Percentiles rank a stretch among this genome's conserved stretches.
These are phyloP conservation scores for Mortierella antarctica DNA, from an alignment of 192 early-diverging fungal species.

Conservation along the genomic window DNA sequence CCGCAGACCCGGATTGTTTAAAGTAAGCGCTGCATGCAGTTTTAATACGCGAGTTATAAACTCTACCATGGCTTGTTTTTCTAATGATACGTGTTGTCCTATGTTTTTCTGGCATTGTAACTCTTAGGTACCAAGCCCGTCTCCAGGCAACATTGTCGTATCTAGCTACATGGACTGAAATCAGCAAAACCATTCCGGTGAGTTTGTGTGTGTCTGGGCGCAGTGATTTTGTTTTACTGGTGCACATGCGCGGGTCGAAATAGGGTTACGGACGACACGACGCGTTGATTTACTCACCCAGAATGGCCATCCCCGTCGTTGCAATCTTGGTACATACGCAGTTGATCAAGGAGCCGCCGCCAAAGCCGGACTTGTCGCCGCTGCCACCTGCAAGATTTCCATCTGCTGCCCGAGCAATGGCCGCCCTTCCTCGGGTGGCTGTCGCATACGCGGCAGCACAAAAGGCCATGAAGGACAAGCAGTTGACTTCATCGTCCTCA, in stretches of 20 bases:
- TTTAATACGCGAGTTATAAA: neutral
- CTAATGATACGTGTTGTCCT: no score
- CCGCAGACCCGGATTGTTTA: slow-evolving; percentile 27
- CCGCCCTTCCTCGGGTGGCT: slow-evolving; percentile 32
- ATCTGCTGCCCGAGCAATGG: slow-evolving; percentile 44
- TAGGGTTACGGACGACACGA: neutral
- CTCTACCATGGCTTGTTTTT: neutral
- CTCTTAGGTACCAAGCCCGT: slow-evolving; percentile 34
- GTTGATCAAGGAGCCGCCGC: slow-evolving; percentile 40
- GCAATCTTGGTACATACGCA: neutral
- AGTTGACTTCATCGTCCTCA: neutral
- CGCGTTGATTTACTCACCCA: neutral
- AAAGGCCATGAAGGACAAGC: slow-evolving; percentile 12
- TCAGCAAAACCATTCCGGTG: slow-evolving; percentile 39
- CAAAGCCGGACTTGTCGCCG: slow-evolving; percentile 46
- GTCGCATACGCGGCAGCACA: slow-evolving; percentile 43
- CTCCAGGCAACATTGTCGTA: slow-evolving; percentile 42
- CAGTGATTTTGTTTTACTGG: no score
- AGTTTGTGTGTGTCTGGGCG: neutral
- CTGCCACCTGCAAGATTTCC: slow-evolving; percentile 47
- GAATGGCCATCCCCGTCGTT: neutral
- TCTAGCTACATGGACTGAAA: slow-evolving; percentile 49
- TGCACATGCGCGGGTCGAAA: neutral
- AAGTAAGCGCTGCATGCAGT: slow-evolving; percentile 15
- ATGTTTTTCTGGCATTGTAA: neutral